Conservation (phyloP, 306 rosid species). For the Lathyrus sativus region DNA sequence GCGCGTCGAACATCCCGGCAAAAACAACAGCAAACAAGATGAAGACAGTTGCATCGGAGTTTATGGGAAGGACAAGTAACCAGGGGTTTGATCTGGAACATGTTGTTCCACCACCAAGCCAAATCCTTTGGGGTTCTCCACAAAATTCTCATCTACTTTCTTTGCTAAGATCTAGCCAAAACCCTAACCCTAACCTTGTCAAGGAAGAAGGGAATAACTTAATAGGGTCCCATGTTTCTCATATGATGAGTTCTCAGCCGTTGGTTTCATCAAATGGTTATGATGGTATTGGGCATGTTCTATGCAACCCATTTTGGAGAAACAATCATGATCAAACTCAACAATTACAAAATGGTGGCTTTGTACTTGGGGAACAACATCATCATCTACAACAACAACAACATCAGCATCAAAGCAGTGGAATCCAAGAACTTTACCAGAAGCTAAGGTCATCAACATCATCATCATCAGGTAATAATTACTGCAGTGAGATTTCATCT, state of each 20-base stretch:
- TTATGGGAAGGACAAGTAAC: constrained; percentile 47
- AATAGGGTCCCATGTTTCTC: constrained; percentile 49
- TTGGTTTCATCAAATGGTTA: constrained; percentile 41
- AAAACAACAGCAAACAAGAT: constrained; percentile 50
- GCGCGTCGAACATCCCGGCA: constrained; percentile 27
- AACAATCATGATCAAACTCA: constrained; percentile 53
- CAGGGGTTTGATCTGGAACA: constrained; percentile 47
- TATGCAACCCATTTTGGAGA: constrained; percentile 74
- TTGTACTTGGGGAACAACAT: constrained; percentile 44
- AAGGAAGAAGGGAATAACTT: constrained; percentile 57
- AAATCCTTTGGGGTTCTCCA: constrained; percentile 87
- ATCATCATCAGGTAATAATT: constrained; percentile 51
- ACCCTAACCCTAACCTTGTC: constrained; percentile 56
- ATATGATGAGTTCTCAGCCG: constrained; percentile 53
- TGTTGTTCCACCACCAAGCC: constrained; percentile 47
- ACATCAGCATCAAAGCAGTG: constrained; percentile 44
- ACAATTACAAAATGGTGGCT: constrained; percentile 35
- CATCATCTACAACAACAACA: not conserved
- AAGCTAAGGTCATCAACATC: constrained; percentile 41
- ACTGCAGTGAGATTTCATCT: constrained; percentile 37
- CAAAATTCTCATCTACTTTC: constrained; percentile 76
- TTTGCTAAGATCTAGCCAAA: constrained; percentile 61
- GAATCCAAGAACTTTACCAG: constrained; percentile 81
- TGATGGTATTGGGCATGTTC: constrained; percentile 56
- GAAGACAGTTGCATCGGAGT: constrained; percentile 61